These are phyloP conservation scores for Castanopsis chinensis DNA, from an alignment of 306 rosid genomes.

Conservation along the genomic window DNA sequence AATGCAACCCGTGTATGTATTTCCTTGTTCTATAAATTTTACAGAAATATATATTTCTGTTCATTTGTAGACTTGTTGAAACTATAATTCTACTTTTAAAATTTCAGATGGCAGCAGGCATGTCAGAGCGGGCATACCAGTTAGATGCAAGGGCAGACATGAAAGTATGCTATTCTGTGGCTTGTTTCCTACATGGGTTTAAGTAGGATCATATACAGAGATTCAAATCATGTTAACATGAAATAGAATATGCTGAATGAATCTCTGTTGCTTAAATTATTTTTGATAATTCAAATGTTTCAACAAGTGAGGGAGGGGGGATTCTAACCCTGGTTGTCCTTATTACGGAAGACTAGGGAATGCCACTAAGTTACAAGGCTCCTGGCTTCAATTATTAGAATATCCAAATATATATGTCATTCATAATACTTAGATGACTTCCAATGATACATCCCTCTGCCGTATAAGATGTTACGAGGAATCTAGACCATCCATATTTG, in stretches of 20 bases:
- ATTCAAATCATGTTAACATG: neutral
- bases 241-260: neutral
- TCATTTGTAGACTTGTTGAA: slow-evolving; percentile 23
- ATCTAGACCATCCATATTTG: neutral
- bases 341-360: too few relatives aligned
- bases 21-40: slow-evolving; percentile 18
- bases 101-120: slow-evolving; percentile 96
- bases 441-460: neutral
- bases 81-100: slow-evolving; percentile 26
- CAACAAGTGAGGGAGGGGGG: too few relatives aligned
- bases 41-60: neutral
- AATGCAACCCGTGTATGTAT: slow-evolving; percentile 91
- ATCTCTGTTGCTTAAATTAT: neutral
- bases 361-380: too few relatives aligned
- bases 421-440: neutral
- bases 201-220: neutral
- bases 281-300: neutral
- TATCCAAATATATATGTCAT: neutral
- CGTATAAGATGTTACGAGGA: neutral
- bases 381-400: neutral
- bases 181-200: slow-evolving; percentile 2
- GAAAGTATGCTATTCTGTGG: slow-evolving; percentile 55
- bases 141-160: slow-evolving; percentile 78
- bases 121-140: slow-evolving; percentile 68
- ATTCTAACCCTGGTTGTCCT: too few relatives aligned